Conservation (phyloP, 2,329 filamentous ascomycete genomes). For the Colletotrichum euphorbiae region DNA sequence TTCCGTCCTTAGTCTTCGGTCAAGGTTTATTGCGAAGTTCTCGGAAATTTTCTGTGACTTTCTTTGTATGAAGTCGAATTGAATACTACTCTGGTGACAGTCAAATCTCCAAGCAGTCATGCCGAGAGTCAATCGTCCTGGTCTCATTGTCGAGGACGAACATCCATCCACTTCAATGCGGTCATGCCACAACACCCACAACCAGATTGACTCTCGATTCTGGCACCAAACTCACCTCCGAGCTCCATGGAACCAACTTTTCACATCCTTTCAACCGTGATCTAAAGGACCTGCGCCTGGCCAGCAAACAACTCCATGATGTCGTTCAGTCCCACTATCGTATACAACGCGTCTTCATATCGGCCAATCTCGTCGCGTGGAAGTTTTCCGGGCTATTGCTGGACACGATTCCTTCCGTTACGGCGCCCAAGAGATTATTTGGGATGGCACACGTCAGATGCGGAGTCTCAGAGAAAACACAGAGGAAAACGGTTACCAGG, state of each 20-base stretch:
- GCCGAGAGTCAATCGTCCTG: too few relatives aligned
- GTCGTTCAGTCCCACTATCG: not conserved
- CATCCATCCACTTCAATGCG: too few relatives aligned
- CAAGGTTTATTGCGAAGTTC: too few relatives aligned
- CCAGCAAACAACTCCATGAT: not conserved
- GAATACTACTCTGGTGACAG: too few relatives aligned
- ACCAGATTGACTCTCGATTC: too few relatives aligned
- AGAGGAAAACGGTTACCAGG: not conserved
- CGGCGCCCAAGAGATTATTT: slow-evolving; percentile 53
- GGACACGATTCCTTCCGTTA: slow-evolving; percentile 49
- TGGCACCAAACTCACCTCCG: too few relatives aligned
- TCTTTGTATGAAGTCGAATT: too few relatives aligned
- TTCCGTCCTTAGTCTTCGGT: too few relatives aligned
- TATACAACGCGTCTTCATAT: slow-evolving; percentile 51
- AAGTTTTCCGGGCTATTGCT: slow-evolving; percentile 51
- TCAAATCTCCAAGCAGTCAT: too few relatives aligned
- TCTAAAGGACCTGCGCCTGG: slow-evolving; percentile 23
- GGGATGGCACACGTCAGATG: slow-evolving; percentile 47
- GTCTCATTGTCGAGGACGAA: too few relatives aligned
- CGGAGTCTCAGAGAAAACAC: not conserved
- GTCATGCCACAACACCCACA: too few relatives aligned
- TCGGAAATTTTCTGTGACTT: too few relatives aligned
- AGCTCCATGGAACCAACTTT: not conserved
- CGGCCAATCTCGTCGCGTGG: slow-evolving; percentile 53
- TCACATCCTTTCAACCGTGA: not conserved